Conservation (phyloP, 2,329 filamentous ascomycete genomes). For the Epichloe aotearoae region DNA sequence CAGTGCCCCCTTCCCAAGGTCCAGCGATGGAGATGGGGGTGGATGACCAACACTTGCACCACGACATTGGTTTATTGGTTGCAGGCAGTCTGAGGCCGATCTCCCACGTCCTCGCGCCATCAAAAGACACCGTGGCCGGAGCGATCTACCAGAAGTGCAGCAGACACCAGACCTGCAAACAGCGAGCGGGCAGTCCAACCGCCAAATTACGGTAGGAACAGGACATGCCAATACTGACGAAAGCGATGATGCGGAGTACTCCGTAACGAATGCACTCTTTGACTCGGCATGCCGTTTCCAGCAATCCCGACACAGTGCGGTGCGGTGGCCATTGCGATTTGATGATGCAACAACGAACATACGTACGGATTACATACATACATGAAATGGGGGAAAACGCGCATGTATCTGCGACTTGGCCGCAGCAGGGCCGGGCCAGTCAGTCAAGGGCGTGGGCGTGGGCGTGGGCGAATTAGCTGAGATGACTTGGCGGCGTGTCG, state of each 20-base stretch:
- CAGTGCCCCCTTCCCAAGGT: not conserved
- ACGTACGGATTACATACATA: not conserved
- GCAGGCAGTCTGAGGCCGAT: too few relatives aligned
- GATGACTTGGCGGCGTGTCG: conserved; percentile 3
- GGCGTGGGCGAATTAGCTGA: not conserved
- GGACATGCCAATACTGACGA: not conserved
- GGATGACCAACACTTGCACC: not conserved
- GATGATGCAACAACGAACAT: not conserved
- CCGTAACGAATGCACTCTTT: not conserved
- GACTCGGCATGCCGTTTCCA: conserved; percentile 11
- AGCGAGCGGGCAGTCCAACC: not conserved
- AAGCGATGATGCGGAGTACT: not conserved
- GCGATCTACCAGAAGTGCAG: not conserved
- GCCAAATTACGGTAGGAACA: not conserved
- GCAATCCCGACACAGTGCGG: conserved; percentile 6
- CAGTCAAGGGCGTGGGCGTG: not conserved
- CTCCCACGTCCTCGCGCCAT: too few relatives aligned
- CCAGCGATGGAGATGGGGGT: not conserved
- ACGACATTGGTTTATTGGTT: too few relatives aligned
- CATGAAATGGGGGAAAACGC: not conserved
- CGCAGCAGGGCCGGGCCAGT: not conserved
- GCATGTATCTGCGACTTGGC: not conserved
- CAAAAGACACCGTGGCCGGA: too few relatives aligned
- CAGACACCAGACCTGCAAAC: not conserved
- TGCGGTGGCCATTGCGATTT: not conserved